Evolutionary conservation across 345 rosid genomes (phyloP), one percentile per base, ranked within the genome.

Genomic region (Barbarea vulgaris): DNA sequence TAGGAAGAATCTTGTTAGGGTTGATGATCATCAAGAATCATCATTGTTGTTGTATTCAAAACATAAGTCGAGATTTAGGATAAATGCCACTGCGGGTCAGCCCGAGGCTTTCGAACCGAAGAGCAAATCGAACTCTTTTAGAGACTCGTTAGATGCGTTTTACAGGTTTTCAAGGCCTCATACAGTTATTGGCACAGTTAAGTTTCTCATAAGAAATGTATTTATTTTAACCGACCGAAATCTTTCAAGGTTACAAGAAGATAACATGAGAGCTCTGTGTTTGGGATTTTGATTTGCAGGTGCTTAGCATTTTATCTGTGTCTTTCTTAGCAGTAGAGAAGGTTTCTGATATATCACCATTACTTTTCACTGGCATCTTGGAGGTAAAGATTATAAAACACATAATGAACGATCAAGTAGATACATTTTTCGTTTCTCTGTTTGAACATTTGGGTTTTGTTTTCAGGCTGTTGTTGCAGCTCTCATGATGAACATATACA

Each of bases 91-190:
- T 62, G 65, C 95, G 27, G 83, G 80, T 75, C 89, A 89, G 57
- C 80, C 94, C 5, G 91, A 62, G 75, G 80, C 77, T 63, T 78
- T 77, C 83, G 77, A 67, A 34, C 69, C 91, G 37, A 78, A 84
- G 52, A 78, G 57, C 77, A 21, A 53, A 65, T 52, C 37, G 41
- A 76, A 73, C 42, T 73, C 91, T 17, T 34, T 85, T 37, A 81
- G 51, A 78, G 85, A 78, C 65, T 85, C 81, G 1, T 27, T 87
- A 21, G 88, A 90, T 78, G 92, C 91, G 48, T 94, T 94, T 72
- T 91, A 91, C 84, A 85, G 97, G 77, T 94, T 94, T 72, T 91
- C 98, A 9, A 85, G 96, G 64, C 98, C 98, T 14, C 97, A 94
- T 64, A 91, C 98, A 0, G 88, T 94, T 76, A 86, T 90, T 18